Percentiles rank a stretch among this genome's conserved stretches.
Conservation (phyloP, 1,139 yeast genomes). For the Yamadazyma triangularis region DNA sequence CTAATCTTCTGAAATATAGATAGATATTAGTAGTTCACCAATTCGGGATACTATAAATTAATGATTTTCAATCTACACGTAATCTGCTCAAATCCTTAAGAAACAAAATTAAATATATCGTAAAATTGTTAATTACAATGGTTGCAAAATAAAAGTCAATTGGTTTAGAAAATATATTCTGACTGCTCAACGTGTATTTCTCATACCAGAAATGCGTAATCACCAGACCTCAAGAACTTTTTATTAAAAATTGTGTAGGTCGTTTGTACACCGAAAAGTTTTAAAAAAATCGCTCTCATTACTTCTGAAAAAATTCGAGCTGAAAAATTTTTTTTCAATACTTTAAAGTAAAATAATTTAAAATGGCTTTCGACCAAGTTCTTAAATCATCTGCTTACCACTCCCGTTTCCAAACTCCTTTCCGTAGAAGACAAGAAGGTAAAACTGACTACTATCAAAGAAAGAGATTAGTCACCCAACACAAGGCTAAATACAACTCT, state of each 20-base stretch:
- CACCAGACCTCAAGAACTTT: not conserved
- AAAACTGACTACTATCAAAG: conserved; percentile 99
- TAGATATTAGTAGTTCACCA: no score
- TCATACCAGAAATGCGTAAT: no score
- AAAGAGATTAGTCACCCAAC: conserved; percentile 99
- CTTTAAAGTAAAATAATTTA: conserved; percentile 10
- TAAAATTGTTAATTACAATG: no score
- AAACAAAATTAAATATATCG: no score
- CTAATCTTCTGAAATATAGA: no score
- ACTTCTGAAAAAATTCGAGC: conserved; percentile 4
- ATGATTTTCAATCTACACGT: no score
- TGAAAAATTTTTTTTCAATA: conserved; percentile 2
- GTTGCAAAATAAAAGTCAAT: no score
- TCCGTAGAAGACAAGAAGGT: conserved; percentile 99
- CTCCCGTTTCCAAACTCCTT: conserved; percentile 99
- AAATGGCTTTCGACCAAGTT: conserved; percentile 75
- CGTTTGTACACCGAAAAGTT: conserved; percentile 3
- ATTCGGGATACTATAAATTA: no score
- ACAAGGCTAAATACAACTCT: conserved; percentile 99
- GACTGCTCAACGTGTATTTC: no score
- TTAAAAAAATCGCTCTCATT: not conserved
- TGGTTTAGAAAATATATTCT: no score
- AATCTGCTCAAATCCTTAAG: no score
- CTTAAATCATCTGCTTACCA: conserved; percentile 89
- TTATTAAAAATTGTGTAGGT: not conserved